Evolutionary conservation across 2,329 filamentous ascomycete species (phyloP).

Genomic region (Shiraia bambusicola): DNA sequence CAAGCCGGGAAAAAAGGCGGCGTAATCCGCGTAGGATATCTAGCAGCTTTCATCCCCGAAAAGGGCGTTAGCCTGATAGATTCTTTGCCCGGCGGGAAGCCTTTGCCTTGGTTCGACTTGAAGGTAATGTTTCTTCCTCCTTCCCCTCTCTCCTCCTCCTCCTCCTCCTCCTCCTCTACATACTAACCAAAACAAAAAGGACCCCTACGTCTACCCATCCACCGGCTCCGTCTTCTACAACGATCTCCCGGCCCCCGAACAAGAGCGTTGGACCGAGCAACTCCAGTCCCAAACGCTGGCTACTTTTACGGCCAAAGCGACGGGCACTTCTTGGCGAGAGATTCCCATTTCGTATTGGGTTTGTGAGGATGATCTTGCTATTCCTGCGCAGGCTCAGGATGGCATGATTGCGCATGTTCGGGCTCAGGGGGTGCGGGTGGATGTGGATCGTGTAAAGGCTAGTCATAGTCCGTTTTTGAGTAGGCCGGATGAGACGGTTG

Average conservation of each 20-base stretch:
- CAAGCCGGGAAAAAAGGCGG: constrained; percentile 43
- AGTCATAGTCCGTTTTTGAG: constrained; percentile 49
- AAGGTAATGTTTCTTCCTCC: constrained; percentile 12
- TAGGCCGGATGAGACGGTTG: constrained; percentile 38
- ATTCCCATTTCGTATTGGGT: constrained; percentile 42
- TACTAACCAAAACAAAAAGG: background rate
- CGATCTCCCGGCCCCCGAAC: constrained; percentile 28
- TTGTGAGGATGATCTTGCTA: constrained; percentile 41
- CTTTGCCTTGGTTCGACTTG: constrained; percentile 31
- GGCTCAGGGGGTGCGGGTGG: constrained; percentile 30
- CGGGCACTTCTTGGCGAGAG: constrained; percentile 38
- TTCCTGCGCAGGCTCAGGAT: constrained; percentile 37
- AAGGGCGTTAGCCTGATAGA: constrained; percentile 37
- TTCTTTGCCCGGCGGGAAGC: constrained; percentile 24
- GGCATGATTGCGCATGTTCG: constrained; percentile 29
- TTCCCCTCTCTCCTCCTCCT: background rate
- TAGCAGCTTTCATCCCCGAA: constrained; percentile 42
- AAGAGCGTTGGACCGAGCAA: constrained; percentile 21
- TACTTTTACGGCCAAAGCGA: constrained; percentile 27
- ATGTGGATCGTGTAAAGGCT: constrained; percentile 34
- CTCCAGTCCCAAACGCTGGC: constrained; percentile 27
- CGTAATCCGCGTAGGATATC: constrained; percentile 40
- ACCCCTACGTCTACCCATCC: constrained; percentile 3
- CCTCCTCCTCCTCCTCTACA: background rate
- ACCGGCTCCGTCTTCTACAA: constrained; percentile 27